These are phyloP conservation scores for Sphaerosporella brunnea DNA, from an alignment of 495 filamentous ascomycete species.

Conservation along the genomic window DNA sequence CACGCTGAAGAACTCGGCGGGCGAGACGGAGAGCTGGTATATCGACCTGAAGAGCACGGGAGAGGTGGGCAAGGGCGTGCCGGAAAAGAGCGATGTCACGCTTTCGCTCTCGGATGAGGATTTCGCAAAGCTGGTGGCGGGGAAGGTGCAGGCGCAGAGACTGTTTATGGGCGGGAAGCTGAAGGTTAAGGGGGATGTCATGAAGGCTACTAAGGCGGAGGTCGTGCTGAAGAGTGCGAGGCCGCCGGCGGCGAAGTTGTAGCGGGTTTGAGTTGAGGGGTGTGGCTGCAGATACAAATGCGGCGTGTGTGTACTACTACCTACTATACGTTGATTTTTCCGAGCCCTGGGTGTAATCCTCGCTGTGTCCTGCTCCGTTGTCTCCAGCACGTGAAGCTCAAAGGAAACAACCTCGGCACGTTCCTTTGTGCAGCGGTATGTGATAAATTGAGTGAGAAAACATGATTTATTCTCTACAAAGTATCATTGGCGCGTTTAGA, in stretches of 20 bases:
- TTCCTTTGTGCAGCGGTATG: no score
- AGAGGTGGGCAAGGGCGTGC: conserved; percentile 57
- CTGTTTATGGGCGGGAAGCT: conserved; percentile 94
- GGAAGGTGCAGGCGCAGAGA: conserved; percentile 85
- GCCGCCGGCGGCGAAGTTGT: conserved; percentile 5
- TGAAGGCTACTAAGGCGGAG: conserved; percentile 97
- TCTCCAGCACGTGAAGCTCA: no score
- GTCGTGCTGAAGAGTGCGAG: conserved; percentile 28
- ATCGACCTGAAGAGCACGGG: conserved; percentile 90
- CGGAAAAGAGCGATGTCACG: conserved; percentile 66
- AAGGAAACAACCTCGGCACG: no score
- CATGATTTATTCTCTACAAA: no score
- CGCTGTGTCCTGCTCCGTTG: no score
- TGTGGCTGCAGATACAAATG: no score
- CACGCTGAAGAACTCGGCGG: conserved; percentile 69
- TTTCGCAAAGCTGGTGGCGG: conserved; percentile 61
- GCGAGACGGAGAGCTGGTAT: conserved; percentile 69
- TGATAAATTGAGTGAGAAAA: no score
- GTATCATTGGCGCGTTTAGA: no score
- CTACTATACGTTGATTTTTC: no score
- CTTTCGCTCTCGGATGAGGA: conserved; percentile 70
- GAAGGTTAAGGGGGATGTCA: conserved; percentile 94
- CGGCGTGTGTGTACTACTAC: no score
- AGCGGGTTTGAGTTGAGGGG: not conserved
- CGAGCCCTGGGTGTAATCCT: no score